Base-by-base conservation (phyloP, 169 alveolate genomes). In the Eimeria sp. region DNA sequence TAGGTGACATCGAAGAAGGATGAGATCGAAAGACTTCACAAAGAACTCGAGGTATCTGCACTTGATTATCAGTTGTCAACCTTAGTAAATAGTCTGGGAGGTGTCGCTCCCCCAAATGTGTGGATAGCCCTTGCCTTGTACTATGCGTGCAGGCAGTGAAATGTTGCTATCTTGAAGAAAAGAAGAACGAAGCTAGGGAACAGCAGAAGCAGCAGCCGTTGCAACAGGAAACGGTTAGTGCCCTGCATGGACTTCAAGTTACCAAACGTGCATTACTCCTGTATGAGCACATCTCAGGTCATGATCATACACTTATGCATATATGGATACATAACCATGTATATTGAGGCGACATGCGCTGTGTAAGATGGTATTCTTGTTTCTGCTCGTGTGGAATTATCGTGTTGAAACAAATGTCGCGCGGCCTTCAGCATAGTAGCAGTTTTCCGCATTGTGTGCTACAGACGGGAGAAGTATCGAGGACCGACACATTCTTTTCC, bases 1-100 rank as follows among this genome's bases (percentile, higher is more conserved):
- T 97, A 98, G 96, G 99, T 98, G 45, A 97, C 97, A 83, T 97
- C 97, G 95, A 97, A 97, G 97, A 98, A 97, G 88, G 98, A 97
- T 92, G 99, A 98, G 93, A 98, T 98, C 27, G 98, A 97, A 92
- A 96, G 98, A 86, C 97, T 98, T 70, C 98, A 98, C 72, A 97
- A 97, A 92, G 99, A 98, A 75, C 89, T 93, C 30, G 96, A 88
- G 94, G 96, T 93, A 9, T 83, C 47, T 83, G 27, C 61, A 49
- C 47, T 22, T 47, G 47, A 80, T 49, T 47, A 51, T 16, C 40
- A 45, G 18, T 45, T 47, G 61, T 5, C 14, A 80, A 22, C 47
- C 47, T 0, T n/a, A 80, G 89, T 2, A n/a, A 45, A 49, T 25
- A 5, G 54, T 73, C 34, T 40, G 1, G 1, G 40, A 73, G 7